Conservation (phyloP, 306 rosid genomes). For the Quercus variabilis region DNA sequence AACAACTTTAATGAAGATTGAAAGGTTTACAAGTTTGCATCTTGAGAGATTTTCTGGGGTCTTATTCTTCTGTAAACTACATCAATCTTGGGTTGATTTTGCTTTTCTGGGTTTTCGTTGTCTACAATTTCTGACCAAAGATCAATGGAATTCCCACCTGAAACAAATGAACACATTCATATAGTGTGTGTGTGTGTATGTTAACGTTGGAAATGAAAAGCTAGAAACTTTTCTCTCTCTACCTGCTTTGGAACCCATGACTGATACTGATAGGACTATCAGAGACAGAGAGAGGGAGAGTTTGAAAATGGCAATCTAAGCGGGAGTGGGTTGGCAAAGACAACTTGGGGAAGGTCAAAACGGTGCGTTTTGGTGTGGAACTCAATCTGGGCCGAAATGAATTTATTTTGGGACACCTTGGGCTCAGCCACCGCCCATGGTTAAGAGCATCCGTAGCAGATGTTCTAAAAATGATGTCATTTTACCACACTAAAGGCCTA, state of each 20-base stretch:
- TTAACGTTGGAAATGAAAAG: not conserved
- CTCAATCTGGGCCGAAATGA: not conserved
- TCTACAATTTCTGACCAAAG: constrained; percentile 59
- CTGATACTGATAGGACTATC: not conserved
- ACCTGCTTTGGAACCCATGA: constrained; percentile 43
- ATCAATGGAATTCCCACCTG: constrained; percentile 31
- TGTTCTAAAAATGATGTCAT: no score
- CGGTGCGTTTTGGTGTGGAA: not conserved
- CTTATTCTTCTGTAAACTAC: constrained; percentile 64
- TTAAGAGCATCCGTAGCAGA: no score
- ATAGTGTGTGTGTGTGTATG: no score
- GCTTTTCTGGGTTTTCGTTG: constrained; percentile 26
- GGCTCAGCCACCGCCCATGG: not conserved
- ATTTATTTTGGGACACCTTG: not conserved
- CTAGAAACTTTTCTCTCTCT: not conserved
- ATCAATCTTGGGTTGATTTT: constrained; percentile 25
- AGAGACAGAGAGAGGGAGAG: constrained; percentile 3
- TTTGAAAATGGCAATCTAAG: constrained; percentile 18
- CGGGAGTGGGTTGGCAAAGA: constrained; percentile 9
- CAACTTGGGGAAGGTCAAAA: not conserved
- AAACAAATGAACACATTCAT: not conserved
- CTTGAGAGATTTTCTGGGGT: constrained; percentile 22
- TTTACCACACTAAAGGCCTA: no score
- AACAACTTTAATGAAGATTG: not conserved
- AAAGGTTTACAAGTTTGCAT: constrained; percentile 31